phyloP scores from a whole-genome alignment of 192 early-diverging fungal species.

The Coemansia reversa region DNA sequence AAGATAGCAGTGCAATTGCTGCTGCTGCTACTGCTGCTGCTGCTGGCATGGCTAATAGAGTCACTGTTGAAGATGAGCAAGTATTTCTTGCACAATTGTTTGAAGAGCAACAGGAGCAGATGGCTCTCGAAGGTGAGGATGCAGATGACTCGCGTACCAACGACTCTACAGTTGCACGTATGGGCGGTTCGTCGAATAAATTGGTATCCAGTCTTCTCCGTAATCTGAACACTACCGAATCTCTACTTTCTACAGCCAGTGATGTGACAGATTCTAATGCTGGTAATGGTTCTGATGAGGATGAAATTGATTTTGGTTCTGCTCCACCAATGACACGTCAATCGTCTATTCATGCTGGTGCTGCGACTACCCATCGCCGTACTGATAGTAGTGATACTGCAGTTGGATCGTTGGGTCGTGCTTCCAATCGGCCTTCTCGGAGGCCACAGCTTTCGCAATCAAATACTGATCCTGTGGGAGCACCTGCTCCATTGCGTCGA shows the following conservation, averaged over 20 bases:
- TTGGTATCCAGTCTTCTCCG: slow-evolving; percentile 34
- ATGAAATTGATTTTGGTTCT: slow-evolving; percentile 2
- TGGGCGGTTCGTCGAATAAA: slow-evolving; percentile 21
- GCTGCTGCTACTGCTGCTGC: slow-evolving; percentile 51
- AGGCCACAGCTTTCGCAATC: slow-evolving; percentile 6
- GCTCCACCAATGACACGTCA: neutral
- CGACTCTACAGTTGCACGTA: slow-evolving; percentile 6
- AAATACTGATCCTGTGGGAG: neutral
- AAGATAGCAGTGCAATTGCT: slow-evolving; percentile 48
- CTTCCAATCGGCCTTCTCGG: neutral
- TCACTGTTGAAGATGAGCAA: slow-evolving; percentile 85
- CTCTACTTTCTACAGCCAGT: slow-evolving; percentile 39
- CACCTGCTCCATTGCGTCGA: neutral
- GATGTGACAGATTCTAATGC: slow-evolving; percentile 22
- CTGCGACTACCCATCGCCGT: slow-evolving; percentile 4
- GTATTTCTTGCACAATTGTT: slow-evolving; percentile 78
- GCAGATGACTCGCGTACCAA: slow-evolving; percentile 14
- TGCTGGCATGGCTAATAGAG: slow-evolving; percentile 57
- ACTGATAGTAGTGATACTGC: slow-evolving; percentile 6
- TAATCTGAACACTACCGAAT: slow-evolving; percentile 31
- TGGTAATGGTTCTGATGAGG: slow-evolving; percentile 49
- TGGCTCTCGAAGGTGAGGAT: slow-evolving; percentile 56
- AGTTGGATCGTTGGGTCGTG: slow-evolving; percentile 7
- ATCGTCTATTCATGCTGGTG: neutral
- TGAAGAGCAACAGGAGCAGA: slow-evolving; percentile 64